Base-by-base conservation (phyloP, 2,329 filamentous ascomycete species). In the Furcasterigmium furcatum region DNA sequence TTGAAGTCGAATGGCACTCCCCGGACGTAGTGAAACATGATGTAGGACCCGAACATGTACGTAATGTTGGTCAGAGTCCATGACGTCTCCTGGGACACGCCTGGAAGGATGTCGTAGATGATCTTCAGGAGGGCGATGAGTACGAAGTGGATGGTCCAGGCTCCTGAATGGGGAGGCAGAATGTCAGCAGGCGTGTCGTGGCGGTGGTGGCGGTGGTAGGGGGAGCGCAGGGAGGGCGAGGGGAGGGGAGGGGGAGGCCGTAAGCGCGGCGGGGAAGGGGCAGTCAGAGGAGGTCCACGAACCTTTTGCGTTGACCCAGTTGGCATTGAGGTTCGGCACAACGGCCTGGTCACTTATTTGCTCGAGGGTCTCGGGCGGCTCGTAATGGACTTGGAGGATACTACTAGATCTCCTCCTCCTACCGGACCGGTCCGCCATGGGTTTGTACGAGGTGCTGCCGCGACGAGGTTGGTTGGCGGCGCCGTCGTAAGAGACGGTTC, bases 301-400 rank as follows among this genome's bases (percentile, higher is more conserved):
- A 97, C 94, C 94, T 83, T 99, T 99, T 61, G 91, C 89, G 70
- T 97, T 97, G 56, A 96, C 95, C 94, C 94, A 99, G 72, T 96
- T 89, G 57, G 94, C 91, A 70, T 99, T 99, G 62, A 96, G 73
- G 63, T 99, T 99, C 43, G 94, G 94, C 58, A 96, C 77, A 30
- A 89, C 88, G 46, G 91, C 88, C 76, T 97, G 94, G 69, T 99
- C 94, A 64, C 88, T 96, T 70, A 95, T 89, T 72, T 96, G 94
- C 76, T 99, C 94, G 63, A 96, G 84, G 46, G 92, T 95, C 77
- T 99, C 94, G 50, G 87, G 85, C 45, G 94, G 94, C 70, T 99
- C 94, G 64, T 95, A 91, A 71, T 97, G 97, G 71, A 99, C 91
- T 64, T 82, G 78, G 57, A 83, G 73, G 72, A 99, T 85, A 73